Evolutionary conservation across 805 yeast genomes (phyloP), one percentile per base, ranked within the genome.

Genomic region (Komagataella phaffii): DNA sequence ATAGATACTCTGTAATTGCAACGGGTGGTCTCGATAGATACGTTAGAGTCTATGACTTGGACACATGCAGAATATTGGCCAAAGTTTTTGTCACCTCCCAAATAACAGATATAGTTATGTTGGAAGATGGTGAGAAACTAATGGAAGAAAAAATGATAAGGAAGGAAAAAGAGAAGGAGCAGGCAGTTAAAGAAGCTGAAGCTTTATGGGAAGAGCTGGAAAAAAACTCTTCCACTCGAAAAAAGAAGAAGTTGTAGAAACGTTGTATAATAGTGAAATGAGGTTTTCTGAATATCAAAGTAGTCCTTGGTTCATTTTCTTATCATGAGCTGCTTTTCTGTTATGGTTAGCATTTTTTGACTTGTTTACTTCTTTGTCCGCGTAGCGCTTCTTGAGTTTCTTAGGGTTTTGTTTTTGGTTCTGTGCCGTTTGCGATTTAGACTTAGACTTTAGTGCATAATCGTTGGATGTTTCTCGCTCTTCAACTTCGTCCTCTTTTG

Each of bases 21-120:
- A 73, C 87, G 17, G 97, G 95, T 47, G 95, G 96, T 0, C 74
- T 90, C 19, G 99, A 93, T 61, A 75, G 96, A 59, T 91, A 88
- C 59, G 72, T 88, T 24, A 76, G 96, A 53, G 87, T 86, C 3
- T 91, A 77, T 65, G 84, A 88, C 54, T 62, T 80, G 3, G 68
- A 67, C 1, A 66, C 80, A 1, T 73, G 95, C 50, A 76, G 77
- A 47, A 70, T 79, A 49, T 65, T 79, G 7, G 88, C 80, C 6
- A 88, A 88, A 61, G 85, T 87, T 4, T 91, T 77, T 59, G 60
- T 84, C 24, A 95, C 95, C 1, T 77, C 88, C 4, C 88, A 86
- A 61, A 73, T 88, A 17, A 73, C 76, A 21, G 67, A 71, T 24
- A 74, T 82, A 19, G 58, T 73, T 52, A 60, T 83, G 0, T 56